Evolutionary conservation across 2,329 filamentous ascomycete genomes (phyloP).

Genomic region (Exserohilum turcica): DNA sequence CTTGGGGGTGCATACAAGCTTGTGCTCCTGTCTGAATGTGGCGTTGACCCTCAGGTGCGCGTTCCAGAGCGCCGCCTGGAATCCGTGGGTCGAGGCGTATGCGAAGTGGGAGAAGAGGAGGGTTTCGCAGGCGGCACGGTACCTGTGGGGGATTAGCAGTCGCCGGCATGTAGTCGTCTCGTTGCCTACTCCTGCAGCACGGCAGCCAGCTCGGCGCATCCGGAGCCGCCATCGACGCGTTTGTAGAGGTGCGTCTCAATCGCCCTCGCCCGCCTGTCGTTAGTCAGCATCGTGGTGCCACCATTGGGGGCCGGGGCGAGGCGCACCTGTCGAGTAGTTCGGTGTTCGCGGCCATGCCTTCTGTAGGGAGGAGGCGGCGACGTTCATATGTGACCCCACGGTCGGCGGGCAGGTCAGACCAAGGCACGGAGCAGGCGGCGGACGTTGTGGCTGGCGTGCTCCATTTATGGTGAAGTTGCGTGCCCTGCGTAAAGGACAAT

Average conservation of each 20-base stretch:
- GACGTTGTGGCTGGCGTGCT: conserved; percentile 57
- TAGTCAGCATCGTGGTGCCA: conserved; percentile 25
- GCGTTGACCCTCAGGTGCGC: conserved; percentile 77
- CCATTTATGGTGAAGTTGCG: conserved; percentile 59
- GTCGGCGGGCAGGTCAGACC: conserved; percentile 63
- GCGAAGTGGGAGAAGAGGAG: conserved; percentile 75
- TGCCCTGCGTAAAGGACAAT: conserved; percentile 43
- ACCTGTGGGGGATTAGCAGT: conserved; percentile 53
- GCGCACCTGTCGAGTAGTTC: conserved; percentile 60
- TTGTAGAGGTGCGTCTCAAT: conserved; percentile 57
- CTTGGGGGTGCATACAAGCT: conserved; percentile 20
- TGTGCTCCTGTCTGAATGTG: conserved; percentile 70
- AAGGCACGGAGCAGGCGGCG: conserved; percentile 56
- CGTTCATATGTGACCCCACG: conserved; percentile 55
- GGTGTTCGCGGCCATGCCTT: conserved; percentile 53
- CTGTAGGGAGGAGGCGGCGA: conserved; percentile 28
- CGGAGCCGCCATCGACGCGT: conserved; percentile 56
- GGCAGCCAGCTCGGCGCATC: conserved; percentile 57
- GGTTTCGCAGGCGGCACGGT: conserved; percentile 73
- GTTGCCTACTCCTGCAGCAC: conserved; percentile 45
- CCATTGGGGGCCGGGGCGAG: not conserved
- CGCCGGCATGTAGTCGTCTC: conserved; percentile 1
- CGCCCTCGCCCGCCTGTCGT: conserved; percentile 50
- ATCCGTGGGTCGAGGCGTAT: conserved; percentile 65
- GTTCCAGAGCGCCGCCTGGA: conserved; percentile 77